Conservation (phyloP, 2,329 filamentous ascomycete species). For the Exserohilum rostratum region DNA sequence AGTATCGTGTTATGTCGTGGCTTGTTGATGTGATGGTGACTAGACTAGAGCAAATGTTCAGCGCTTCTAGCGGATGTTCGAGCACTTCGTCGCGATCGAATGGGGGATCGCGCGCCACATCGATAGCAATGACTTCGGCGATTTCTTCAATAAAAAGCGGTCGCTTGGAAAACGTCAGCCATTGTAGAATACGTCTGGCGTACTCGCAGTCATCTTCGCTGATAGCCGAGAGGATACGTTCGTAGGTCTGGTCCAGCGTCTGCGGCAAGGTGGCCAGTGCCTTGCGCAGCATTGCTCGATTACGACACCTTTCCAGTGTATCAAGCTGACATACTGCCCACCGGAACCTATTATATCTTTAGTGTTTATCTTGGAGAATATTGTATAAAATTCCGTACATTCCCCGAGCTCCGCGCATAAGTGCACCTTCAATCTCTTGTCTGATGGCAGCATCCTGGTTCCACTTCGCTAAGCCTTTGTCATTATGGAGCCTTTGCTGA, state of each 20-base stretch:
- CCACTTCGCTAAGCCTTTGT: constrained; percentile 36
- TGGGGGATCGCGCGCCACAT: constrained; percentile 27
- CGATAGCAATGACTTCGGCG: constrained; percentile 32
- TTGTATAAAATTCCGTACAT: constrained; percentile 16
- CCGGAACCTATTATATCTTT: constrained; percentile 27
- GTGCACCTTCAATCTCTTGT: constrained; percentile 31
- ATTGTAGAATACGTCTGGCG: constrained; percentile 29
- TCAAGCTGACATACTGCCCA: constrained; percentile 37
- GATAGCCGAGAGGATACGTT: constrained; percentile 32
- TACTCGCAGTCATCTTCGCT: constrained; percentile 21
- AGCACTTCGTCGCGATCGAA: constrained; percentile 46
- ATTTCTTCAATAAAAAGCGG: constrained; percentile 30
- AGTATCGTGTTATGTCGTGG: background rate
- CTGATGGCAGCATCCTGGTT: constrained; percentile 27
- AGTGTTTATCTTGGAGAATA: background rate
- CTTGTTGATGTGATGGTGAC: constrained; percentile 27
- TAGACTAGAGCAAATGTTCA: constrained; percentile 44
- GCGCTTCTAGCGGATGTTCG: constrained; percentile 39
- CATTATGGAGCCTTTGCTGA: constrained; percentile 43
- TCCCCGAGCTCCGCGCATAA: constrained; percentile 29
- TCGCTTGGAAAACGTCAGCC: constrained; percentile 30
- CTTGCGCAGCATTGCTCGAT: constrained; percentile 22
- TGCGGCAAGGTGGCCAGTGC: constrained; percentile 25
- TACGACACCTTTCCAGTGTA: constrained; percentile 24
- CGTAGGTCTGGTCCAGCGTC: constrained; percentile 38